A percentile compares a stretch with the other conserved stretches of the same genome.
phyloP scores from a whole-genome alignment of 2,329 filamentous ascomycete genomes.

The Neodidymelliopsis sp. region DNA sequence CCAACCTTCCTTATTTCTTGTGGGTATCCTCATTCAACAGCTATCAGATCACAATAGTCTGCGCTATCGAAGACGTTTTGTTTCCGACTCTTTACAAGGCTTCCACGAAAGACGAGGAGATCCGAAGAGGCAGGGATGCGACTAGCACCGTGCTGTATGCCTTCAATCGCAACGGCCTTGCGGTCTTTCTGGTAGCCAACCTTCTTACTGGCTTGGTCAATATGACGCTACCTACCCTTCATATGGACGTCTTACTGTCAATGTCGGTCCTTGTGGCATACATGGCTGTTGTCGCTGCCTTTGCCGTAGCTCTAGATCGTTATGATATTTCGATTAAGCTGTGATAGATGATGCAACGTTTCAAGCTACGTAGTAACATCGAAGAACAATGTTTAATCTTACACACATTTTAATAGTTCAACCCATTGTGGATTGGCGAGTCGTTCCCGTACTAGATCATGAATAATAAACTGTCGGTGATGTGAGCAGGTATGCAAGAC shows the following conservation, averaged over 20 bases:
- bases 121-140: slow-evolving; percentile 69
- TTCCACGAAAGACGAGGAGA: slow-evolving; percentile 62
- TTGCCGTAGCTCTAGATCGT: slow-evolving; percentile 72
- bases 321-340: slow-evolving; percentile 76
- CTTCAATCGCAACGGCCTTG: slow-evolving; percentile 88
- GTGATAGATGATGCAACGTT: too few relatives aligned
- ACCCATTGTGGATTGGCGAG: too few relatives aligned
- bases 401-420: too few relatives aligned
- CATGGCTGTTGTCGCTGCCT: slow-evolving; percentile 68
- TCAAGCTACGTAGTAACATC: too few relatives aligned
- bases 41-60: slow-evolving; percentile 80
- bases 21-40: slow-evolving; percentile 95
- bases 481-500: too few relatives aligned
- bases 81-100: slow-evolving; percentile 76
- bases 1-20: slow-evolving; percentile 91
- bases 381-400: too few relatives aligned
- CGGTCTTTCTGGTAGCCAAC: slow-evolving; percentile 86
- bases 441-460: too few relatives aligned
- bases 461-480: too few relatives aligned
- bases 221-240: slow-evolving; percentile 81
- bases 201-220: slow-evolving; percentile 89
- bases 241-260: slow-evolving; percentile 68
- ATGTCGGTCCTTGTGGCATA: slow-evolving; percentile 81
- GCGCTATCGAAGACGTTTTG: slow-evolving; percentile 76
- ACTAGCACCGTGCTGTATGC: slow-evolving; percentile 84